These are phyloP conservation scores for Rhexocercosporidium sp. DNA, from an alignment of 2,329 filamentous ascomycete species.

Conservation along the genomic window DNA sequence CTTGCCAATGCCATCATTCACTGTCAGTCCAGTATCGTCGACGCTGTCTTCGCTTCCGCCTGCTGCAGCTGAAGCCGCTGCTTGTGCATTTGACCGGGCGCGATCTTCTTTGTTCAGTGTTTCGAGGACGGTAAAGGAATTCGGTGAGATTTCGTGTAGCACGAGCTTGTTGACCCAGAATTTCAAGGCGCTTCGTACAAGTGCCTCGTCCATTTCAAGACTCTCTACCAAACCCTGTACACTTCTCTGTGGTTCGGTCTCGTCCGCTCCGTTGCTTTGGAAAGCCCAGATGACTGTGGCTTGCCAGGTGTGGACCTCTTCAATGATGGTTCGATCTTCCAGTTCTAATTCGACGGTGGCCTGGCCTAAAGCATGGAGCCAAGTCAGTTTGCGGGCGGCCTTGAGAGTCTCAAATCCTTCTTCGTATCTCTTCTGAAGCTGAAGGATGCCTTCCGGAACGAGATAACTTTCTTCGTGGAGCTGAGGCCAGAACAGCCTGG, in stretches of 20 bases:
- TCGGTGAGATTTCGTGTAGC: conserved; percentile 59
- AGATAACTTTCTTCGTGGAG: conserved; percentile 72
- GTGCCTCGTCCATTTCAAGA: conserved; percentile 75
- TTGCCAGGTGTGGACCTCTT: conserved; percentile 82
- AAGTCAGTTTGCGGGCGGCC: conserved; percentile 82
- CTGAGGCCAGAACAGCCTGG: conserved; percentile 90
- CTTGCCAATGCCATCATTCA: conserved; percentile 62
- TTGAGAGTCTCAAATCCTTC: conserved; percentile 80
- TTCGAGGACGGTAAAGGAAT: conserved; percentile 72
- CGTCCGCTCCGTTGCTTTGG: conserved; percentile 48
- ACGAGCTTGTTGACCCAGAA: conserved; percentile 77
- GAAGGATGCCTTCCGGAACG: conserved; percentile 62
- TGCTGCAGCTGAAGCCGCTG: conserved; percentile 25
- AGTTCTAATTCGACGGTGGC: conserved; percentile 83
- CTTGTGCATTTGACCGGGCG: conserved; percentile 38
- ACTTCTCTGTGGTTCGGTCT: conserved; percentile 44
- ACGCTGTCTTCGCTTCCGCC: conserved; percentile 29
- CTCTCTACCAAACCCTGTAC: conserved; percentile 58
- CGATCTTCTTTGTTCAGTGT: conserved; percentile 53
- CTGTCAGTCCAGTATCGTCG: conserved; percentile 38
- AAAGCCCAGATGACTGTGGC: conserved; percentile 89
- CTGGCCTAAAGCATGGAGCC: conserved; percentile 82
- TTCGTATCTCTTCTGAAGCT: conserved; percentile 73
- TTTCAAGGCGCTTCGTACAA: conserved; percentile 68
- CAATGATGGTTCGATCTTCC: conserved; percentile 74